Evolutionary conservation across 257 asterid species (phyloP).

Genomic region (Perilla frutescens): DNA sequence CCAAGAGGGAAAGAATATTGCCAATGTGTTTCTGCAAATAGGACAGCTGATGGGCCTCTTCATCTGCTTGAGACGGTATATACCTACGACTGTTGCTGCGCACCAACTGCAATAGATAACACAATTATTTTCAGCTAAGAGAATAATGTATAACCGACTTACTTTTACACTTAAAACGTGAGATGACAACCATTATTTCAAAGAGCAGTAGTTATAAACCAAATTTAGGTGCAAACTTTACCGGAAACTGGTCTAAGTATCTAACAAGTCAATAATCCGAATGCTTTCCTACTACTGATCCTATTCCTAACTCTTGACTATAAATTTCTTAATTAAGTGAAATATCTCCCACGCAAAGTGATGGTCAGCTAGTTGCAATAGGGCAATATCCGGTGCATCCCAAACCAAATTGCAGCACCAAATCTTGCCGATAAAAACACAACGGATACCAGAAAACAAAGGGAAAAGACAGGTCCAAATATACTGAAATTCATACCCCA

Average conservation of each 20-base stretch:
- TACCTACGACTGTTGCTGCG: conserved; percentile 92
- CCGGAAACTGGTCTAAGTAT: neutral
- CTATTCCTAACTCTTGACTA: neutral
- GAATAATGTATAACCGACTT: neutral
- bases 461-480: neutral
- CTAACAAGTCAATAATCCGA: conserved; percentile 2
- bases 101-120: conserved; percentile 67
- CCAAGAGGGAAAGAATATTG: conserved; percentile 87
- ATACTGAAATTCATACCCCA: neutral
- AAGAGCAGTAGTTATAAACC: conserved; percentile 1
- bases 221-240: neutral
- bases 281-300: conserved; percentile 22
- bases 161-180: neutral
- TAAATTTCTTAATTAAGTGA: neutral
- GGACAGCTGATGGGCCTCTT: conserved; percentile 95
- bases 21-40: conserved; percentile 90
- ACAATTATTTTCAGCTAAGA: conserved; percentile 24
- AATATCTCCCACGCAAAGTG: conserved; percentile 5
- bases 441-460: neutral
- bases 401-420: conserved; percentile 26
- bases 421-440: neutral
- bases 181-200: neutral
- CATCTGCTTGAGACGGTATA: conserved; percentile 94
- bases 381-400: conserved; percentile 5
- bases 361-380: neutral